A percentile compares a stretch with the other conserved stretches of the same genome.
These are phyloP conservation scores for Glaciozyma antarctica DNA, from an alignment of 768 basidiomycete species.

Conservation along the genomic window DNA sequence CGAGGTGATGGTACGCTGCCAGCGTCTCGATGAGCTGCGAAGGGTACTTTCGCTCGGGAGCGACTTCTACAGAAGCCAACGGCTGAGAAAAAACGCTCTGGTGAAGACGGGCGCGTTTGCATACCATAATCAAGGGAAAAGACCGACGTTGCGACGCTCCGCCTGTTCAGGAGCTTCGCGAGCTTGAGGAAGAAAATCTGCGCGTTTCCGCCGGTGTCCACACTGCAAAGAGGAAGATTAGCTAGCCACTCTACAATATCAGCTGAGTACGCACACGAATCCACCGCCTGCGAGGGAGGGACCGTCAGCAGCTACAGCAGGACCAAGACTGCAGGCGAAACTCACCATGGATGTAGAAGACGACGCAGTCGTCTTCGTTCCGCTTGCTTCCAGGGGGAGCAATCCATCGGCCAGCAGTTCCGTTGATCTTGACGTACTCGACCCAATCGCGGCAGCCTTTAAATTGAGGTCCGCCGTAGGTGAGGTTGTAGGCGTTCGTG, in stretches of 20 bases:
- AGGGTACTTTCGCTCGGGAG: constrained; percentile 52
- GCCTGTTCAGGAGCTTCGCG: constrained; percentile 6
- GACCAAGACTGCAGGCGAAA: background rate
- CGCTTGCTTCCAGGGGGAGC: constrained; percentile 12
- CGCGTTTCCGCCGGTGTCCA: background rate
- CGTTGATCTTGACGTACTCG: constrained; percentile 4
- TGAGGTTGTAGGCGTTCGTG: background rate
- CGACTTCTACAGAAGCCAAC: constrained; percentile 11
- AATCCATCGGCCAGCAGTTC: constrained; percentile 16
- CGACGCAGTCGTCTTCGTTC: constrained; percentile 14
- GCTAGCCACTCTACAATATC: background rate
- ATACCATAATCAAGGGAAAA: constrained; percentile 20
- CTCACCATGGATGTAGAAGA: constrained; percentile 22
- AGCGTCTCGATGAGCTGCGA: constrained; percentile 63
- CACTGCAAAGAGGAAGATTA: background rate
- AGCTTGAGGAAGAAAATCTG: background rate
- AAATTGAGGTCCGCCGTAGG: background rate
- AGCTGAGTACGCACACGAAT: background rate
- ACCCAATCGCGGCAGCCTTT: background rate
- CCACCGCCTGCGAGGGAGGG: constrained; percentile 1
- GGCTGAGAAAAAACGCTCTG: background rate
- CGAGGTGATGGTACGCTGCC: constrained; percentile 63
- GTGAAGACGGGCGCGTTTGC: background rate
- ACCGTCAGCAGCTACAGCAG: background rate
- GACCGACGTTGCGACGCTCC: constrained; percentile 14